A percentile compares a stretch with the other conserved stretches of the same genome.
Conservation (phyloP, 2,329 filamentous ascomycete species). For the Phyllosticta citriasiana region DNA sequence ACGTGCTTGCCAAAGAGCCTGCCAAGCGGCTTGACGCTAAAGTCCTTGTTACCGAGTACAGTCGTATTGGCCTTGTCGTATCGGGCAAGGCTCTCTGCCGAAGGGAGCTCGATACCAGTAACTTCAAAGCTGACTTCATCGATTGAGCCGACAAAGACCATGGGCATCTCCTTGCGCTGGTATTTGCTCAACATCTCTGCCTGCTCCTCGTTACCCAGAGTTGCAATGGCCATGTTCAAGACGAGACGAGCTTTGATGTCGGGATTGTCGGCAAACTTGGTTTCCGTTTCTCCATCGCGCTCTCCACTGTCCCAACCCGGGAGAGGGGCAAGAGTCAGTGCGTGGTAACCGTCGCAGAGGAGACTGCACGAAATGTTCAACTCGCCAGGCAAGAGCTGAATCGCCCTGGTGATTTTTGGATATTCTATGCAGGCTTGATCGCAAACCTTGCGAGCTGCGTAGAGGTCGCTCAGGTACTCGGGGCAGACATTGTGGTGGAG, state of each 20-base stretch:
- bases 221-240: slow-evolving; percentile 41
- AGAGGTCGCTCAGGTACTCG: slow-evolving; percentile 62
- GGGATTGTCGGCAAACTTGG: slow-evolving; percentile 15
- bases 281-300: slow-evolving; percentile 11
- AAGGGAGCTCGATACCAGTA: slow-evolving; percentile 39
- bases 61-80: slow-evolving; percentile 30
- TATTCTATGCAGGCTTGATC: slow-evolving; percentile 58
- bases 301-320: slow-evolving; percentile 30
- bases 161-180: background rate
- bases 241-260: slow-evolving; percentile 39
- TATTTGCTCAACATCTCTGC: slow-evolving; percentile 14
- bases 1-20: slow-evolving; percentile 44
- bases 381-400: slow-evolving; percentile 53
- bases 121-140: slow-evolving; percentile 28
- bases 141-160: slow-evolving; percentile 15
- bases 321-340: slow-evolving; percentile 31
- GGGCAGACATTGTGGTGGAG: slow-evolving; percentile 76
- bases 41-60: slow-evolving; percentile 20
- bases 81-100: slow-evolving; percentile 36
- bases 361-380: slow-evolving; percentile 71
- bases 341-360: slow-evolving; percentile 51
- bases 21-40: slow-evolving; percentile 42
- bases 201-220: slow-evolving; percentile 33
- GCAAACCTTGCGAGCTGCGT: slow-evolving; percentile 56
- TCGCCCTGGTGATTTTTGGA: slow-evolving; percentile 45